Percentiles rank a stretch among this genome's conserved stretches.
Evolutionary conservation across 805 yeast species (phyloP).

Genomic region (Teunomyces gatunensis): DNA sequence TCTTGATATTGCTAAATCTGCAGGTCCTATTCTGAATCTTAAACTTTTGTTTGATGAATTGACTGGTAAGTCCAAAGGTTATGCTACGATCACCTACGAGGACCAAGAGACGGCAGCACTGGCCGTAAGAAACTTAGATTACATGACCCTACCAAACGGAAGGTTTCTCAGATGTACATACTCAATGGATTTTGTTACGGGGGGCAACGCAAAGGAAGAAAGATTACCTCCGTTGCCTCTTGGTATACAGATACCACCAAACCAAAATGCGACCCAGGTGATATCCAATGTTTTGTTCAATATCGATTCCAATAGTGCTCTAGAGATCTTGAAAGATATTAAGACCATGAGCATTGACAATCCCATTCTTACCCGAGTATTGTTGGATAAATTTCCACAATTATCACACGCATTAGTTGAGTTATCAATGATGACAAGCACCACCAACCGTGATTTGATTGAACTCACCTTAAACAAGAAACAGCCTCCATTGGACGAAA

Average conservation of each 20-base stretch:
- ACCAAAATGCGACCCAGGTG: constrained; percentile 36
- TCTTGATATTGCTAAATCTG: constrained; percentile 77
- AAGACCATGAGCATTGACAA: constrained; percentile 55
- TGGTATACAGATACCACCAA: constrained; percentile 40
- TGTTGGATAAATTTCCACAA: constrained; percentile 75
- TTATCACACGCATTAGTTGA: constrained; percentile 81
- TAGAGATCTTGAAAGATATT: constrained; percentile 45
- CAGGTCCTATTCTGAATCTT: constrained; percentile 80
- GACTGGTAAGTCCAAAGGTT: constrained; percentile 89
- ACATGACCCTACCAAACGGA: constrained; percentile 62
- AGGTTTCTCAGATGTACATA: constrained; percentile 74
- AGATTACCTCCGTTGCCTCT: constrained; percentile 40
- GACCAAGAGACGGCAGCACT: constrained; percentile 85
- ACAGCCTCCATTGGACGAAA: constrained; percentile 26
- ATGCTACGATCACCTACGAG: constrained; percentile 79
- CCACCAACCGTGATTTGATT: constrained; percentile 34
- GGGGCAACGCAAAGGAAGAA: constrained; percentile 19
- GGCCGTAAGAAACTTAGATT: constrained; percentile 85
- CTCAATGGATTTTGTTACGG: constrained; percentile 29
- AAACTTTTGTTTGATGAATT: constrained; percentile 81
- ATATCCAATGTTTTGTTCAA: constrained; percentile 18
- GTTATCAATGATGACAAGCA: constrained; percentile 42
- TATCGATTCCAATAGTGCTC: constrained; percentile 22
- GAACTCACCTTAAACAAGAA: constrained; percentile 35
- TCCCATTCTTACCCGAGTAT: constrained; percentile 55